A percentile compares a stretch with the other conserved stretches of the same genome.
phyloP scores from a whole-genome alignment of 2,329 filamentous ascomycete genomes.

The Didymella glomerata region DNA sequence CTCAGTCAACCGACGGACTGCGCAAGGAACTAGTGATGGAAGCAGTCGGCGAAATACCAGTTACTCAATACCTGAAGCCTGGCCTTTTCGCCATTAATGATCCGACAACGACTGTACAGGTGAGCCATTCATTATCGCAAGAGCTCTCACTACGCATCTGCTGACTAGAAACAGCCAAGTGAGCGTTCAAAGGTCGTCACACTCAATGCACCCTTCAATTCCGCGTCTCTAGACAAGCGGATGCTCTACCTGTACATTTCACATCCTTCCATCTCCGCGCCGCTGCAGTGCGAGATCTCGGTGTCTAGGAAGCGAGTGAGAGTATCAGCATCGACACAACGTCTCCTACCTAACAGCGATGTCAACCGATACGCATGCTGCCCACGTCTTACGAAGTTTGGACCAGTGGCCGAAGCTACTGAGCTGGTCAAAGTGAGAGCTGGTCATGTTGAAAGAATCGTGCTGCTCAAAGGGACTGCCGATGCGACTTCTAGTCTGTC shows the following conservation, averaged over 20 bases:
- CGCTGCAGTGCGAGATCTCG: slow-evolving; percentile 49
- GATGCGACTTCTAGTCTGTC: slow-evolving; percentile 36
- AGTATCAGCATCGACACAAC: slow-evolving; percentile 39
- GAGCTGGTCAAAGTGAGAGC: slow-evolving; percentile 47
- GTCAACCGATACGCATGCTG: slow-evolving; percentile 48
- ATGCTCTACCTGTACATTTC: slow-evolving; percentile 51
- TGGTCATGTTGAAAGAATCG: slow-evolving; percentile 43
- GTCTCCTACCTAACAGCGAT: slow-evolving; percentile 30
- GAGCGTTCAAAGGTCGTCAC: slow-evolving; percentile 38
- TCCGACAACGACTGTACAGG: slow-evolving; percentile 26
- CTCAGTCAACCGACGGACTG: slow-evolving; percentile 49
- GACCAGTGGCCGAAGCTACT: slow-evolving; percentile 35
- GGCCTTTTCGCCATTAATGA: slow-evolving; percentile 40
- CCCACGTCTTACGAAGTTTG: slow-evolving; percentile 41
- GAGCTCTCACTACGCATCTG: too few relatives aligned
- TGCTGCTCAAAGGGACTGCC: slow-evolving; percentile 34
- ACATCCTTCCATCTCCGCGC: slow-evolving; percentile 42
- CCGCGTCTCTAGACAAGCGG: slow-evolving; percentile 48
- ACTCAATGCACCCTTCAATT: slow-evolving; percentile 48
- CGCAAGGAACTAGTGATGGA: slow-evolving; percentile 52
- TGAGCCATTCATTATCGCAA: slow-evolving; percentile 9
- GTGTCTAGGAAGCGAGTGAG: slow-evolving; percentile 49
- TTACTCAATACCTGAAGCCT: slow-evolving; percentile 38
- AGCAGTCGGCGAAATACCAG: slow-evolving; percentile 47
- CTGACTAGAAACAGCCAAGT: slow-evolving; percentile 21